These are phyloP conservation scores for Roridomyces roridus DNA, from an alignment of 768 basidiomycete genomes.

Conservation along the genomic window DNA sequence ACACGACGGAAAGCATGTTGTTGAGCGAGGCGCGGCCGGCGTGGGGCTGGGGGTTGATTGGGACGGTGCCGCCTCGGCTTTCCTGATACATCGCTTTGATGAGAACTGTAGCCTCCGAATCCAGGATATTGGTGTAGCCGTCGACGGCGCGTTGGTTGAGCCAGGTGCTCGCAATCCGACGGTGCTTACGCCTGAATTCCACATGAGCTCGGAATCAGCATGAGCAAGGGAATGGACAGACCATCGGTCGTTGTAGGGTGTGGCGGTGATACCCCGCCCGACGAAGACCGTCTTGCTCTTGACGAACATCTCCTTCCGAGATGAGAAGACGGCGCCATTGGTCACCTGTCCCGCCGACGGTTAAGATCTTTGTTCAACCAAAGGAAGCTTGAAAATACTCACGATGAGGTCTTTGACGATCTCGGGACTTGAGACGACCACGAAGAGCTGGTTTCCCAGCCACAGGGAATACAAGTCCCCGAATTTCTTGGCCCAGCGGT, in stretches of 20 bases:
- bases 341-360: slow-evolving; percentile 21
- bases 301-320: slow-evolving; percentile 40
- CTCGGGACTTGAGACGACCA: slow-evolving; percentile 41
- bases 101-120: slow-evolving; percentile 27
- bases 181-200: slow-evolving; percentile 26
- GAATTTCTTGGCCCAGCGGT: slow-evolving; percentile 39
- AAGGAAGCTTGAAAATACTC: too few relatives aligned
- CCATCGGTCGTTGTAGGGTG: slow-evolving; percentile 40
- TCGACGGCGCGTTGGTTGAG: slow-evolving; percentile 21
- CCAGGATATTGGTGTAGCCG: slow-evolving; percentile 22
- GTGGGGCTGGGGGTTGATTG: slow-evolving; percentile 23
- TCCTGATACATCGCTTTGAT: slow-evolving; percentile 23
- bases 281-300: slow-evolving; percentile 41
- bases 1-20: slow-evolving; percentile 29
- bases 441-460: slow-evolving; percentile 45
- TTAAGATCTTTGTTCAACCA: too few relatives aligned
- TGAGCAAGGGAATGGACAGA: slow-evolving; percentile 10
- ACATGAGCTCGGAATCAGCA: neutral
- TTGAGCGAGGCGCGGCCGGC: slow-evolving; percentile 5
- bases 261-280: slow-evolving; percentile 40
- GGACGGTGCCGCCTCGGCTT: slow-evolving; percentile 10
- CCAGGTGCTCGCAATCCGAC: slow-evolving; percentile 23
- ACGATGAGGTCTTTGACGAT: slow-evolving; percentile 39
- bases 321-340: slow-evolving; percentile 42
- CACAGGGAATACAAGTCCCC: slow-evolving; percentile 43